Conservation (phyloP, 768 basidiomycete genomes). For the Hypholoma sublateritium region DNA sequence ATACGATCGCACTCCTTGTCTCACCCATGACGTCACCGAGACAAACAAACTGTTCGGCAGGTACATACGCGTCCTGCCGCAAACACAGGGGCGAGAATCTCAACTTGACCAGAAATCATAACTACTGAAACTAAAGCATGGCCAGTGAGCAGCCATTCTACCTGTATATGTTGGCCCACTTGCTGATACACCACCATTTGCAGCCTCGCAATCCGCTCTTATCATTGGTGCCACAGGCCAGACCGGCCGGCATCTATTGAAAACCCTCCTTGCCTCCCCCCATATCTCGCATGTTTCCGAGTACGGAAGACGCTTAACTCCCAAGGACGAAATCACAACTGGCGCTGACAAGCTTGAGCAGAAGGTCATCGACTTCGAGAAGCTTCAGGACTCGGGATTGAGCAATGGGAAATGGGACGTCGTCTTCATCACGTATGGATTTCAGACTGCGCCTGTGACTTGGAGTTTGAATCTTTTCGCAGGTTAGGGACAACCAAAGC, state of each 20-base stretch:
- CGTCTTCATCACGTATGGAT: slow-evolving; percentile 63
- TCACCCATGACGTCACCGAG: too few species aligned
- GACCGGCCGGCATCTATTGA: slow-evolving; percentile 60
- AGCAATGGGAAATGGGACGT: slow-evolving; percentile 68
- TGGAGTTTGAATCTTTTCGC: neutral
- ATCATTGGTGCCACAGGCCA: slow-evolving; percentile 77
- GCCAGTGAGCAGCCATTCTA: neutral
- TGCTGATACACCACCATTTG: too few species aligned
- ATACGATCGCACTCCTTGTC: too few species aligned
- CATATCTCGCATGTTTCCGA: slow-evolving; percentile 63
- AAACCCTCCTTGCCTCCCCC: slow-evolving; percentile 56
- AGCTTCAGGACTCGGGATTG: slow-evolving; percentile 49
- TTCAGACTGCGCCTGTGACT: neutral
- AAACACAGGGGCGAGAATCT: too few species aligned
- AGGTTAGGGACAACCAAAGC: slow-evolving; percentile 68
- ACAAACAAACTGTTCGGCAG: too few species aligned
- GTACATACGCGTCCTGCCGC: too few species aligned
- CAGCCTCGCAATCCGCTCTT: slow-evolving; percentile 45
- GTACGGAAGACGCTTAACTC: slow-evolving; percentile 64
- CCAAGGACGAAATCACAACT: slow-evolving; percentile 34
- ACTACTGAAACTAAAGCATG: too few species aligned
- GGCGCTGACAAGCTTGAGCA: slow-evolving; percentile 66
- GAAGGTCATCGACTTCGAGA: slow-evolving; percentile 69
- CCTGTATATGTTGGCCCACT: too few species aligned
- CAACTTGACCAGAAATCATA: too few species aligned